phyloP scores from a whole-genome alignment of 139 green algal species.

The Desmodesmus armatus region DNA sequence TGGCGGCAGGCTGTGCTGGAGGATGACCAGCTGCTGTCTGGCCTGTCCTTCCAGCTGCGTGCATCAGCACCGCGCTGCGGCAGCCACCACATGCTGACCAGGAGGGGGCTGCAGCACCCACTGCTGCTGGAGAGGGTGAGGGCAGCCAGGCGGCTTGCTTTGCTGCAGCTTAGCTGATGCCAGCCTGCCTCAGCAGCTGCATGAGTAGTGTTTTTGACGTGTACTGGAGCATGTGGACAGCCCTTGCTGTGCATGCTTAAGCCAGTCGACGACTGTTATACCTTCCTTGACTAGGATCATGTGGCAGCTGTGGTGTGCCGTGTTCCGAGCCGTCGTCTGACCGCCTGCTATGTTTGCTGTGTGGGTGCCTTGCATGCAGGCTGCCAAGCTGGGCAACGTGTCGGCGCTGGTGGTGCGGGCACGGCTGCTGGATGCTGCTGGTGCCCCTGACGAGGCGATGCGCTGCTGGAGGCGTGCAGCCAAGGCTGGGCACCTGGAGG shows the following conservation, averaged over 20 bases:
- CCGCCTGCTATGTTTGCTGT: not conserved
- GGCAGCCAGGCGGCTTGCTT: not conserved
- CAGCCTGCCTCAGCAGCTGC: too few species aligned
- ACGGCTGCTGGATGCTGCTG: constrained; percentile 30
- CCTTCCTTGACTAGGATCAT: not conserved
- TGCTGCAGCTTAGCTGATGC: too few species aligned
- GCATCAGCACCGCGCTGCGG: not conserved
- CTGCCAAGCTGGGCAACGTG: constrained; percentile 31
- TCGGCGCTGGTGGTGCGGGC: constrained; percentile 16
- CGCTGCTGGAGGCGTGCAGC: constrained; percentile 23
- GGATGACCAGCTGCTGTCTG: constrained; percentile 28
- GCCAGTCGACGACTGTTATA: not conserved
- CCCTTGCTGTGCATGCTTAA: not conserved
- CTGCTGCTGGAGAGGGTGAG: constrained; percentile 31
- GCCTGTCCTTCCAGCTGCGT: constrained; percentile 2
- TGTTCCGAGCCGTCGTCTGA: not conserved
- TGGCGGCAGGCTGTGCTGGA: constrained; percentile 37
- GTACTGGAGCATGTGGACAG: too few species aligned
- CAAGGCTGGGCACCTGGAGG: constrained; percentile 36
- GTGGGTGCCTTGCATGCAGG: not conserved
- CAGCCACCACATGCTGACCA: not conserved
- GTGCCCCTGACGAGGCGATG: constrained; percentile 14
- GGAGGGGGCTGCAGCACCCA: constrained; percentile 4
- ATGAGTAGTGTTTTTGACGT: too few species aligned
- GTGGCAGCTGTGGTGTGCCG: too few species aligned